These are phyloP conservation scores for Naegleria fowleri DNA, from an alignment of 208 protist species.

Conservation along the genomic window DNA sequence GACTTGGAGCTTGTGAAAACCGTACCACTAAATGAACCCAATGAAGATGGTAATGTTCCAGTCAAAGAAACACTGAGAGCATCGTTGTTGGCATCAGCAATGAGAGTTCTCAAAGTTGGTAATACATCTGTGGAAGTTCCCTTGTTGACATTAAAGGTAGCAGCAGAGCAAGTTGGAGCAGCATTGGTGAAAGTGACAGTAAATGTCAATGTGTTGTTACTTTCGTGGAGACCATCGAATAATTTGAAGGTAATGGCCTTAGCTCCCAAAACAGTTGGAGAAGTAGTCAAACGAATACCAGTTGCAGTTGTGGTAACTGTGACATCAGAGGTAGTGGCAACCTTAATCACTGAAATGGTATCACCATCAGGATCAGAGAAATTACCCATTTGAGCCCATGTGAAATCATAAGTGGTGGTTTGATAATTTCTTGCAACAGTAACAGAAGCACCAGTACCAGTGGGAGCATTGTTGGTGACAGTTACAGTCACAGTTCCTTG, in stretches of 20 bases:
- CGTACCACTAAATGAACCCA: neutral
- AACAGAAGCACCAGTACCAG: neutral
- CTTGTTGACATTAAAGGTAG: neutral
- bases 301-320: neutral
- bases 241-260: neutral
- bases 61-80: neutral
- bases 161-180: neutral
- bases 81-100: neutral
- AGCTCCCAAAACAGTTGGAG: neutral
- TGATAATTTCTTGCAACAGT: neutral
- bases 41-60: neutral
- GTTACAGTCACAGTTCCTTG: neutral
- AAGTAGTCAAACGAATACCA: neutral
- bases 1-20: neutral
- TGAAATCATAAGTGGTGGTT: neutral
- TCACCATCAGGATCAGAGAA: neutral
- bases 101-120: neutral
- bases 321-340: neutral
- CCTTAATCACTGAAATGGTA: neutral
- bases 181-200: neutral
- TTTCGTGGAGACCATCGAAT: neutral
- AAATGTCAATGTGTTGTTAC: neutral
- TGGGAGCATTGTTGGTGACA: neutral
- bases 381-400: neutral
- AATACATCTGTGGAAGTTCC: neutral